These are phyloP conservation scores for Puccinellia tenuiflora DNA, from an alignment of 176 grass and related monocot species.

Conservation along the genomic window DNA sequence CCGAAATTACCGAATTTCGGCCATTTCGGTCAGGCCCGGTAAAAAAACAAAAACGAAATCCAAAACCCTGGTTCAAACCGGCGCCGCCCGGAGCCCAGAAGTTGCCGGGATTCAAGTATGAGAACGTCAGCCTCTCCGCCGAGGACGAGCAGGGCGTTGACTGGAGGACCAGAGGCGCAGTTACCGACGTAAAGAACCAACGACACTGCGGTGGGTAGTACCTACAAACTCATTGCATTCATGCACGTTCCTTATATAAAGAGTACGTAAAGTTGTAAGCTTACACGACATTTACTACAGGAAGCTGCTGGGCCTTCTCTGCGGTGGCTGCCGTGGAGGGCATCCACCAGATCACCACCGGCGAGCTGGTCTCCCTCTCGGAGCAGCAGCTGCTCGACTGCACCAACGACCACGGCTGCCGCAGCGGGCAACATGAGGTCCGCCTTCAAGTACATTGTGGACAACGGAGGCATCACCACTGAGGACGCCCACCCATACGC, in stretches of 20 bases:
- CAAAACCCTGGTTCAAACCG: slow-evolving; percentile 22
- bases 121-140: background rate
- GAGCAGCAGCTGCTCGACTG: slow-evolving; percentile 32
- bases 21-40: no score
- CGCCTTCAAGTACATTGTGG: slow-evolving; percentile 1
- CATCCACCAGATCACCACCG: slow-evolving; percentile 8
- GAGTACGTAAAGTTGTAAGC: no score
- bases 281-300: no score
- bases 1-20: no score
- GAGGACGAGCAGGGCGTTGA: background rate
- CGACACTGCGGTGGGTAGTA: background rate
- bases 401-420: background rate
- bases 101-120: background rate
- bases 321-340: slow-evolving; percentile 29
- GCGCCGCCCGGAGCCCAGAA: background rate
- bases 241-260: no score
- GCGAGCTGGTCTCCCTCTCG: slow-evolving; percentile 16
- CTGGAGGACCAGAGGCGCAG: background rate
- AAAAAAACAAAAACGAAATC: no score
- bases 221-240: no score
- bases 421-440: background rate
- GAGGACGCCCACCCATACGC: slow-evolving; percentile 6
- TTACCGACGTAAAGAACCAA: background rate
- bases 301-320: slow-evolving; percentile 47
- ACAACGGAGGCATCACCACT: slow-evolving; percentile 17